Conservation (phyloP, 2,329 filamentous ascomycete genomes). For the Diplodia intermedia region DNA sequence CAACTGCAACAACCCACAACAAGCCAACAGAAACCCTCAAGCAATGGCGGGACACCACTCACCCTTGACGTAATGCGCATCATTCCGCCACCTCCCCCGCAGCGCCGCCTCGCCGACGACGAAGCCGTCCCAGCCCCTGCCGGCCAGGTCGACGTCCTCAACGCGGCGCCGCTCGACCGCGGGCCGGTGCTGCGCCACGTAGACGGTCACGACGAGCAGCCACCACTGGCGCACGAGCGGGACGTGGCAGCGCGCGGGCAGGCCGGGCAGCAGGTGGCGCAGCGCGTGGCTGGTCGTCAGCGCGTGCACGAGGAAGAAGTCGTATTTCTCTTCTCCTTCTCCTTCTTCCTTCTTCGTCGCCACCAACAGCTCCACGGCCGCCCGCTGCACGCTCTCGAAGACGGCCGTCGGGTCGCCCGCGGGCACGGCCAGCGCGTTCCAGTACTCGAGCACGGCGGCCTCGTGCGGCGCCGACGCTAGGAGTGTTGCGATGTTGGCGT, state of each 20-base stretch:
- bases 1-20: not conserved
- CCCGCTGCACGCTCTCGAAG: slow-evolving; percentile 72
- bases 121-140: slow-evolving; percentile 73
- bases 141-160: slow-evolving; percentile 64
- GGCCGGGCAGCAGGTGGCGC: slow-evolving; percentile 78
- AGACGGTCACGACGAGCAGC: slow-evolving; percentile 79
- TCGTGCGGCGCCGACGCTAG: slow-evolving; percentile 68
- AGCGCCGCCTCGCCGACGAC: slow-evolving; percentile 72
- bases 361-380: slow-evolving; percentile 65
- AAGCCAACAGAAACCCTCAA: not conserved
- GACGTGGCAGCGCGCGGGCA: slow-evolving; percentile 78
- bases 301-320: slow-evolving; percentile 83
- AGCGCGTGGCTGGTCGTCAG: slow-evolving; percentile 88
- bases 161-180: slow-evolving; percentile 71
- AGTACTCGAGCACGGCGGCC: slow-evolving; percentile 78
- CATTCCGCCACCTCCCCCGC: slow-evolving; percentile 69
- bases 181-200: slow-evolving; percentile 77
- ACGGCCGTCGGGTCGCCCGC: slow-evolving; percentile 59
- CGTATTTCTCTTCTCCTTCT: slow-evolving; percentile 62
- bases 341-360: slow-evolving; percentile 52
- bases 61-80: slow-evolving; percentile 87
- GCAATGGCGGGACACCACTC: not conserved
- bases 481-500: slow-evolving; percentile 70
- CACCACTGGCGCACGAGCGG: slow-evolving; percentile 85
- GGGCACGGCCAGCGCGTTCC: slow-evolving; percentile 80